Base-by-base conservation (phyloP, 2,329 filamentous ascomycete species). In the Torrubiellomyces zombiae region DNA sequence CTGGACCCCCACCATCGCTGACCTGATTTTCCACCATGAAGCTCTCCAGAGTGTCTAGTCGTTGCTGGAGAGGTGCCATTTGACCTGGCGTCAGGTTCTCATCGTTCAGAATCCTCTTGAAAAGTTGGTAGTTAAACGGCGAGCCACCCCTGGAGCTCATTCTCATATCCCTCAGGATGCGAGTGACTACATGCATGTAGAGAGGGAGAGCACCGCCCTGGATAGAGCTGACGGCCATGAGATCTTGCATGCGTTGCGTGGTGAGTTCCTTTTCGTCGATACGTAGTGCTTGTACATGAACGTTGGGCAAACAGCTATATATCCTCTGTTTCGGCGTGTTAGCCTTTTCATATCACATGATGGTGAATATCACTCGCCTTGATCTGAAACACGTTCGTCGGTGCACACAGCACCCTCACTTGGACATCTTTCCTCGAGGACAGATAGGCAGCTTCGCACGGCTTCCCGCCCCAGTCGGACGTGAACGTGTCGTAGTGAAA, bases 401-500 rank as follows among this genome's bases (percentile, higher is more conserved):
- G 60, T 0, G 66, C 51, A 15, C 66, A 68, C 0, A 73, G 42
- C 0, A 73, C 59, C 3, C 58, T 48, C 2, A 71, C 65, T 1
- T 50, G 44, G 12, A 69, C 47, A 1, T 47, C 40, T 0, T 34
- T 28, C 14, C 53, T 36, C 0, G 56, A 58, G 0, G 59, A 51
- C 3, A 77, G 43, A 32, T 58, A 68, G 0, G 69, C 67, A 0
- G 63, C 69, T 39, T 78, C 72, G 28, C 69, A 73, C 1, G 68
- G 58, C 0, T 50, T 51, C 9, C 60, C 60, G 2, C 53, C 46
- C 0, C 41, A 37, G 21, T 63, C 56, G 0, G 56, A 63, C 8
- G 56, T 53, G 31, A 65, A 67, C 0, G 56, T 58, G 33, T 74
- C 68, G 29, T 72, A 77, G 32, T 77, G 70, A 24, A 78, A 76